These are phyloP conservation scores for Moricandia moricandioides DNA, from an alignment of 345 rosid species.

Conservation along the genomic window DNA sequence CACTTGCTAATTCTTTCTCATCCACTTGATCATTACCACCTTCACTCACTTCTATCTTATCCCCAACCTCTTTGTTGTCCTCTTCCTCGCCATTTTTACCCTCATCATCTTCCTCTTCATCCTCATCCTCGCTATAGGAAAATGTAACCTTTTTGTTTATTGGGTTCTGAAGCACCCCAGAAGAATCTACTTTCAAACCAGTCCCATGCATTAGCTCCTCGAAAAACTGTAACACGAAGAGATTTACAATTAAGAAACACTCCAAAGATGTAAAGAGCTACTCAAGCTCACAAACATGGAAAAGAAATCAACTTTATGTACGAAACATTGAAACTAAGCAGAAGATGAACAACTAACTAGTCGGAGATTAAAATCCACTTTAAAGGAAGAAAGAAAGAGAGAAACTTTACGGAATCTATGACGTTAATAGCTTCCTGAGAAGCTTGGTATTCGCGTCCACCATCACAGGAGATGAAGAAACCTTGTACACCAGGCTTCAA, in stretches of 20 bases:
- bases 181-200: constrained; percentile 36
- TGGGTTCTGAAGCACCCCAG: constrained; percentile 50
- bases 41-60: constrained; percentile 31
- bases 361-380: neutral
- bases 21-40: constrained; percentile 25
- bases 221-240: constrained; percentile 50
- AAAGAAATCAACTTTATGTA: neutral
- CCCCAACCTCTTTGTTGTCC: constrained; percentile 28
- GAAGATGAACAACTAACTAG: neutral
- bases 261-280: neutral
- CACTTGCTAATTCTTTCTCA: constrained; percentile 33
- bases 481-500: constrained; percentile 82
- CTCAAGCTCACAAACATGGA: neutral
- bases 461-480: constrained; percentile 28
- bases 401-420: constrained; percentile 68
- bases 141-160: constrained; percentile 76
- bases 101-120: constrained; percentile 36
- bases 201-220: constrained; percentile 72
- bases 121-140: constrained; percentile 59
- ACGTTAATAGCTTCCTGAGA: constrained; percentile 70
- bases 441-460: constrained; percentile 48
- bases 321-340: neutral
- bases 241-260: neutral
- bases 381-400: neutral
- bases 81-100: constrained; percentile 33